Percentiles rank a stretch among this genome's conserved stretches.
Evolutionary conservation across 1,139 yeast genomes (phyloP).

Genomic region (Debaryomycetaceae sp.): DNA sequence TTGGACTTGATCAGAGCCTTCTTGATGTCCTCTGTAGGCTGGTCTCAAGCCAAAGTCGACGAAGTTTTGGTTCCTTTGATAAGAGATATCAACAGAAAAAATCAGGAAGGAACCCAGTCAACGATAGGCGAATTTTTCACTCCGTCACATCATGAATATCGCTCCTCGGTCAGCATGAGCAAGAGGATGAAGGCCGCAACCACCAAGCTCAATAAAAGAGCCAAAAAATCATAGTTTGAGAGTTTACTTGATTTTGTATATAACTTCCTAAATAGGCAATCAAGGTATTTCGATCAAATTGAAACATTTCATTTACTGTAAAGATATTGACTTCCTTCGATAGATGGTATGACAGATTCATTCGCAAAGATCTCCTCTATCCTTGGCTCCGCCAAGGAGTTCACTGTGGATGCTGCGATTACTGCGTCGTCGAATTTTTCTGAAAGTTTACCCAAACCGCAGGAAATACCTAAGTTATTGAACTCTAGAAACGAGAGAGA

Average conservation of each 20-base stretch:
- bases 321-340: neutral
- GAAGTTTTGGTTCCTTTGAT: slow-evolving; percentile 88
- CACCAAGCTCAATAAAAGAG: slow-evolving; percentile 37
- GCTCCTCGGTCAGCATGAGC: slow-evolving; percentile 49
- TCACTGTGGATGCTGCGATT: slow-evolving; percentile 79
- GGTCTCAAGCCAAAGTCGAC: slow-evolving; percentile 76
- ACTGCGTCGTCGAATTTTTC: slow-evolving; percentile 68
- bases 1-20: slow-evolving; percentile 73
- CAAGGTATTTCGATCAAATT: slow-evolving; percentile 1
- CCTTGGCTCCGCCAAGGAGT: slow-evolving; percentile 77
- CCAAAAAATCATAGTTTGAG: neutral
- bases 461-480: slow-evolving; percentile 63
- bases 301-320: neutral
- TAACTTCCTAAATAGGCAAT: slow-evolving; percentile 9
- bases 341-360: slow-evolving; percentile 35
- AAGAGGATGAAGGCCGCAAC: slow-evolving; percentile 62
- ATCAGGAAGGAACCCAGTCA: slow-evolving; percentile 52
- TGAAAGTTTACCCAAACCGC: slow-evolving; percentile 53
- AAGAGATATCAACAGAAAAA: slow-evolving; percentile 65
- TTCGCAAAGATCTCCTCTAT: slow-evolving; percentile 40
- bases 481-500: slow-evolving; percentile 74
- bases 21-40: slow-evolving; percentile 70
- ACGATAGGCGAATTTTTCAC: slow-evolving; percentile 62
- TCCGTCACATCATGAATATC: slow-evolving; percentile 40
- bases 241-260: neutral